Percentiles rank a stretch among this genome's conserved stretches.
phyloP scores from a whole-genome alignment of 2,329 filamentous ascomycete genomes.

The Cladosporium cucumerinum region DNA sequence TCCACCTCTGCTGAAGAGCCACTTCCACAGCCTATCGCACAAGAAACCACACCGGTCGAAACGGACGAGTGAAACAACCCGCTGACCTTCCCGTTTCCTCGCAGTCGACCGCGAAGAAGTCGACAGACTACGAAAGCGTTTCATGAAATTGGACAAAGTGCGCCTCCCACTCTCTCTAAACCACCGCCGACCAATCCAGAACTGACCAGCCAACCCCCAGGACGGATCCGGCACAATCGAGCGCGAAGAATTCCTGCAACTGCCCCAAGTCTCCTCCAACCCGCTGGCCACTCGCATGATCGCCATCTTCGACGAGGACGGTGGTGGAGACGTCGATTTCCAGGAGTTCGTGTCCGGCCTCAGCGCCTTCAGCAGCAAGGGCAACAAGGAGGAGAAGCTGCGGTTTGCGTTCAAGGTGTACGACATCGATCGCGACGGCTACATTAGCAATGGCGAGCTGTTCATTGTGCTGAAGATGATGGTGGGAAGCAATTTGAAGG shows the following conservation, averaged over 20 bases:
- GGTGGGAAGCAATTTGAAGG: slow-evolving; percentile 98
- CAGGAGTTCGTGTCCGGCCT: slow-evolving; percentile 97
- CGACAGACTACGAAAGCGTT: slow-evolving; percentile 89
- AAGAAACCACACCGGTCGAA: background rate
- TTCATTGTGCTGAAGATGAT: slow-evolving; percentile 99
- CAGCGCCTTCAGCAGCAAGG: slow-evolving; percentile 93
- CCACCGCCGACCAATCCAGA: background rate
- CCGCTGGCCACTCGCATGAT: slow-evolving; percentile 98
- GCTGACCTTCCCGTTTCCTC: slow-evolving; percentile 20
- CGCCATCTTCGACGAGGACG: slow-evolving; percentile 98
- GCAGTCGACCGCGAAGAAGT: slow-evolving; percentile 96
- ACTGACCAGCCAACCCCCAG: slow-evolving; percentile 45
- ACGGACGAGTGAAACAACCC: background rate
- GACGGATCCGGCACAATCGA: slow-evolving; percentile 98
- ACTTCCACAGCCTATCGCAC: background rate
- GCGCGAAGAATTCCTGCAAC: slow-evolving; percentile 93
- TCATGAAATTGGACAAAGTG: slow-evolving; percentile 99
- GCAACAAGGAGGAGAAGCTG: slow-evolving; percentile 98
- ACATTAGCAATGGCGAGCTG: slow-evolving; percentile 96
- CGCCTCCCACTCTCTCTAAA: slow-evolving; percentile 21
- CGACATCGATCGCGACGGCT: slow-evolving; percentile 97
- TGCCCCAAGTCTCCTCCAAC: slow-evolving; percentile 97
- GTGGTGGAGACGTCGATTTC: slow-evolving; percentile 96
- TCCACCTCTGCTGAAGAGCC: slow-evolving; percentile 18
- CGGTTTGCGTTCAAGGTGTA: slow-evolving; percentile 99